Evolutionary conservation across 2,329 filamentous ascomycete species (phyloP).

Genomic region (Fusarium setosum): DNA sequence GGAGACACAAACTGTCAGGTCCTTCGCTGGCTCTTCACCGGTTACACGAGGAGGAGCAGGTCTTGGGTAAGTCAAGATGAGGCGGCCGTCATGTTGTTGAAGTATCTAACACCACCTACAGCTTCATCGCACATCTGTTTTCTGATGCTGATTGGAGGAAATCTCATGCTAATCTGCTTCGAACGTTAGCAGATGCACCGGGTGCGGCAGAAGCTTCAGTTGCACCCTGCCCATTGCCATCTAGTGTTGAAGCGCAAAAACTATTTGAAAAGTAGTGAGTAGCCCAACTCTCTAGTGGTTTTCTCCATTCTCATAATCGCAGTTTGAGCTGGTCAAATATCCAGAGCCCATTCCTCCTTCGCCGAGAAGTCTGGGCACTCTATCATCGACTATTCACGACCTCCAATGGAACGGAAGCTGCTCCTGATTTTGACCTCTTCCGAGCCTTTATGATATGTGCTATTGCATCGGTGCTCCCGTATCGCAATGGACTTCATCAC

Average conservation of each 20-base stretch:
- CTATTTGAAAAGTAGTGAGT: constrained; percentile 25
- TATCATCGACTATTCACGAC: constrained; percentile 8
- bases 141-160: constrained; percentile 17
- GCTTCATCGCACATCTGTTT: constrained; percentile 19
- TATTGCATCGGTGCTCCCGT: constrained; percentile 13
- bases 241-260: neutral
- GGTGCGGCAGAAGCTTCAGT: neutral
- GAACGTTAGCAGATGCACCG: constrained; percentile 14
- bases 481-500: constrained; percentile 8
- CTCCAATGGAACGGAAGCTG: fast-evolving
- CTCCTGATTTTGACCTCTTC: constrained; percentile 3
- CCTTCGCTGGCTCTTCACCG: constrained; percentile 14
- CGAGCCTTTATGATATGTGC: constrained; percentile 34
- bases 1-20: constrained; percentile 14
- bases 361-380: constrained; percentile 15
- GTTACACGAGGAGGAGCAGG: constrained; percentile 13
- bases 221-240: constrained; percentile 1
- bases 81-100: neutral
- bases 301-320: too few relatives aligned
- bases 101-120: neutral
- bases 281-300: too few relatives aligned
- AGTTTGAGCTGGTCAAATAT: constrained; percentile 27
- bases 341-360: constrained; percentile 14
- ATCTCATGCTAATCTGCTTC: constrained; percentile 5
- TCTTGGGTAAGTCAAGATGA: neutral